Percentiles rank a stretch among this genome's conserved stretches.
These are phyloP conservation scores for Scedosporium aurantiacum DNA, from an alignment of 2,329 filamentous ascomycete genomes.

Conservation along the genomic window DNA sequence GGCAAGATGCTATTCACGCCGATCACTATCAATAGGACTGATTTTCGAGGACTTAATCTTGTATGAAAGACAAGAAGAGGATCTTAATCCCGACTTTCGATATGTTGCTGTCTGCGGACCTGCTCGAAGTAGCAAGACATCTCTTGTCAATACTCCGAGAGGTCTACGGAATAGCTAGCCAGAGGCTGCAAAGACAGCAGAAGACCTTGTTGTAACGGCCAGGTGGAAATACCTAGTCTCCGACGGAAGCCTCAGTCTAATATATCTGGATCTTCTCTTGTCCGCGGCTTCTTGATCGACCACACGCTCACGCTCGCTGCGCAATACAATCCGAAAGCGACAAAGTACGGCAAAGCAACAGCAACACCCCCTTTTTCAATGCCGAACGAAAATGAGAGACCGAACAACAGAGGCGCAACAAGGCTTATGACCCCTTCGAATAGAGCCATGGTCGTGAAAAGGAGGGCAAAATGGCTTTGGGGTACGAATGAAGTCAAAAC, in stretches of 20 bases:
- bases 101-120: too few relatives aligned
- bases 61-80: too few relatives aligned
- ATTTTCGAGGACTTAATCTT: too few relatives aligned
- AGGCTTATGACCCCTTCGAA: conserved; percentile 8
- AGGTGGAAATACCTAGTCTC: neutral
- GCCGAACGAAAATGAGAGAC: conserved; percentile 7
- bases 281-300: neutral
- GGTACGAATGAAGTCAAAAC: conserved; percentile 8
- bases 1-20: too few relatives aligned
- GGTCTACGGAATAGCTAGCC: too few relatives aligned
- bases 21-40: too few relatives aligned
- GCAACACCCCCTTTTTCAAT: conserved; percentile 5
- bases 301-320: conserved; percentile 4
- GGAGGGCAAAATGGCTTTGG: neutral
- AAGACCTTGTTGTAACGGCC: too few relatives aligned
- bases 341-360: conserved; percentile 8
- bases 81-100: too few relatives aligned
- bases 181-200: too few relatives aligned
- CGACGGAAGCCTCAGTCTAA: neutral
- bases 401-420: conserved; percentile 4
- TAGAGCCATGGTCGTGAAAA: conserved; percentile 9
- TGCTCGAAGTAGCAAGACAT: too few relatives aligned
- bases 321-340: conserved; percentile 8
- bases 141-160: too few relatives aligned
- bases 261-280: neutral